A percentile compares a stretch with the other conserved stretches of the same genome.
These are phyloP conservation scores for Daldinia childiae DNA, from an alignment of 495 filamentous ascomycete genomes.

Conservation along the genomic window DNA sequence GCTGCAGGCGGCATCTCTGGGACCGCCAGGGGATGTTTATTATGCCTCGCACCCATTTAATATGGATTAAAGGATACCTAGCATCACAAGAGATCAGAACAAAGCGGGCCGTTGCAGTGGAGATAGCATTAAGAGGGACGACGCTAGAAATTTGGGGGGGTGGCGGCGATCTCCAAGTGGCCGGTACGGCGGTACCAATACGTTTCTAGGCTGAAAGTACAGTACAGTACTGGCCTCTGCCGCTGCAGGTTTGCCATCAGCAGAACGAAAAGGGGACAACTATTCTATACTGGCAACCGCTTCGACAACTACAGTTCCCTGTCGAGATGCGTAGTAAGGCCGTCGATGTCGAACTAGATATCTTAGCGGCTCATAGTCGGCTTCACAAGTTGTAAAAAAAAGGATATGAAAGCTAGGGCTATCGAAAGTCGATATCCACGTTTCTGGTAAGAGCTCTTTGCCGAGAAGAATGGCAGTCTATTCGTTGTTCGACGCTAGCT, in stretches of 20 bases:
- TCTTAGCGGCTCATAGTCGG: slow-evolving; percentile 6
- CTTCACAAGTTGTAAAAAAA: slow-evolving; percentile 19
- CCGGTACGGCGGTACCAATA: slow-evolving; percentile 39
- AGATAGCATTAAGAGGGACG: slow-evolving; percentile 38
- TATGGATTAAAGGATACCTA: slow-evolving; percentile 33
- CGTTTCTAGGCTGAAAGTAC: slow-evolving; percentile 28
- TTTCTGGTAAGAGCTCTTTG: slow-evolving; percentile 38
- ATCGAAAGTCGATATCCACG: slow-evolving; percentile 29
- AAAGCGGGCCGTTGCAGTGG: slow-evolving; percentile 44
- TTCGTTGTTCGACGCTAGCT: slow-evolving; percentile 42
- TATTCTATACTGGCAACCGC: slow-evolving; percentile 19
- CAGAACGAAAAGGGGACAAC: slow-evolving; percentile 22
- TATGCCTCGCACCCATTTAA: slow-evolving; percentile 34
- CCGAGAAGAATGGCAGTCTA: slow-evolving; percentile 32
- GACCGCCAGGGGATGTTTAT: slow-evolving; percentile 30
- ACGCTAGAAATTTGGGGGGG: slow-evolving; percentile 46
- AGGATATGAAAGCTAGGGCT: slow-evolving; percentile 1
- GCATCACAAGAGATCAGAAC: slow-evolving; percentile 36
- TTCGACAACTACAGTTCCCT: slow-evolving; percentile 13
- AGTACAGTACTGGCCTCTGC: slow-evolving; percentile 20
- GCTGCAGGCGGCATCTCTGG: slow-evolving; percentile 27
- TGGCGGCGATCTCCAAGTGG: slow-evolving; percentile 45
- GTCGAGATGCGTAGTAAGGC: slow-evolving; percentile 22
- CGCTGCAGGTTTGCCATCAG: slow-evolving; percentile 14
- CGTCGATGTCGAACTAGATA: slow-evolving; percentile 13